phyloP scores from a whole-genome alignment of 2,329 filamentous ascomycete species.

The Pseudocercospora pini-densiflorae region DNA sequence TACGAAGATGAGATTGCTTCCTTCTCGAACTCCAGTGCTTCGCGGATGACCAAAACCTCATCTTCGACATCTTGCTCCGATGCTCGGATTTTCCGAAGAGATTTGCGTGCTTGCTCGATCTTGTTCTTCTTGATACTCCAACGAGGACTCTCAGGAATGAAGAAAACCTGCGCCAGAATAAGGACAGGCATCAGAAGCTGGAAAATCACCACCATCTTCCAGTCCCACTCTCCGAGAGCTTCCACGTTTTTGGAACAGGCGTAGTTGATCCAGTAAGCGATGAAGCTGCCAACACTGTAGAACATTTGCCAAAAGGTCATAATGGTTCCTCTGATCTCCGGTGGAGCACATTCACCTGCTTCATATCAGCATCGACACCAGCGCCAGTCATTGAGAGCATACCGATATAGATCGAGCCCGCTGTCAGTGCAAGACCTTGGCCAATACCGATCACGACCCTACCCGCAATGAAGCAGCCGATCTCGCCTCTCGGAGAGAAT shows the following conservation, averaged over 20 bases:
- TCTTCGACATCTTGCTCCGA: conserved; percentile 69
- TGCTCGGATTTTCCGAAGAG: conserved; percentile 65
- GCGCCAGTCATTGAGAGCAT: too few species aligned
- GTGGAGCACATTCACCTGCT: conserved; percentile 69
- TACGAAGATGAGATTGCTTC: conserved; percentile 68
- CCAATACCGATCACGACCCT: conserved; percentile 72
- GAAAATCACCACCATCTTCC: conserved; percentile 74
- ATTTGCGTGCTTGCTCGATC: conserved; percentile 62
- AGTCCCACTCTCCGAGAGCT: conserved; percentile 69
- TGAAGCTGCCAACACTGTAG: conserved; percentile 68
- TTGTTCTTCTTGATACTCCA: conserved; percentile 69
- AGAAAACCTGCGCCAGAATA: conserved; percentile 66
- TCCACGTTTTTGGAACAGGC: conserved; percentile 61
- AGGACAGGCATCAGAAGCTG: conserved; percentile 69
- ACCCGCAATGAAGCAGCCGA: conserved; percentile 70
- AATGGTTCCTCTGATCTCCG: conserved; percentile 67
- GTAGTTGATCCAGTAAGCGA: conserved; percentile 70
- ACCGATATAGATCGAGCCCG: conserved; percentile 9
- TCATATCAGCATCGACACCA: conserved; percentile 42
- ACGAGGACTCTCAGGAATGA: conserved; percentile 70
- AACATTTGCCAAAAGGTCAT: conserved; percentile 74
- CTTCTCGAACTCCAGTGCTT: conserved; percentile 73
- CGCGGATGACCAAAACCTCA: conserved; percentile 67
- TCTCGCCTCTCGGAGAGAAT: conserved; percentile 63
- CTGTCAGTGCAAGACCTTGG: conserved; percentile 67